phyloP scores from a whole-genome alignment of 148 eudicot species.

The Simmondsia chinensis region DNA sequence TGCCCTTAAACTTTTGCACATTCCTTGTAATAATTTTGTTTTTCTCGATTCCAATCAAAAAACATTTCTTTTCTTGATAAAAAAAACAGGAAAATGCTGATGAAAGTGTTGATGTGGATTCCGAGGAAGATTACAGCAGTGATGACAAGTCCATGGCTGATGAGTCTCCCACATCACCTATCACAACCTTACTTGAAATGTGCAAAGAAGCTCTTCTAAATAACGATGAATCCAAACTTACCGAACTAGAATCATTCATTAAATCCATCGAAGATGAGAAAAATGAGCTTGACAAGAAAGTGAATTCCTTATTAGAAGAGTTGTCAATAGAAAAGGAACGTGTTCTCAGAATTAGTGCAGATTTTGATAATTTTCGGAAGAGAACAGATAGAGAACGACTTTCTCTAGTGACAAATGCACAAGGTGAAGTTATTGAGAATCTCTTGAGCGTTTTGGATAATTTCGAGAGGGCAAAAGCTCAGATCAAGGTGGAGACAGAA shows the following conservation, averaged over 20 bases:
- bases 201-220: conserved; percentile 69
- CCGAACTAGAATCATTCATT: conserved; percentile 51
- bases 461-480: conserved; percentile 84
- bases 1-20: not conserved
- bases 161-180: conserved; percentile 34
- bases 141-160: conserved; percentile 26
- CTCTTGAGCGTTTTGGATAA: conserved; percentile 82
- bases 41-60: too few relatives aligned
- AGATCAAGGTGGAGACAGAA: conserved; percentile 70
- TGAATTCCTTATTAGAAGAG: conserved; percentile 46
- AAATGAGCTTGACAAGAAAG: conserved; percentile 33
- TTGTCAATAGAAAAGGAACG: conserved; percentile 49
- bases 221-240: conserved; percentile 46
- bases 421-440: conserved; percentile 74
- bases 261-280: conserved; percentile 64
- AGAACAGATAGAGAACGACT: conserved; percentile 71
- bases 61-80: conserved; percentile 3
- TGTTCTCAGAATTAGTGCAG: conserved; percentile 70
- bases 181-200: conserved; percentile 29
- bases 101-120: conserved; percentile 21
- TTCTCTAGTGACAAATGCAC: conserved; percentile 61
- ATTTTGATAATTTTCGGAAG: conserved; percentile 85
- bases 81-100: conserved; percentile 36
- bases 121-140: conserved; percentile 27
- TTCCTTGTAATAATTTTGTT: not conserved